Evolutionary conservation across 306 rosid genomes (phyloP).

Genomic region (Cucurbita maxima): DNA sequence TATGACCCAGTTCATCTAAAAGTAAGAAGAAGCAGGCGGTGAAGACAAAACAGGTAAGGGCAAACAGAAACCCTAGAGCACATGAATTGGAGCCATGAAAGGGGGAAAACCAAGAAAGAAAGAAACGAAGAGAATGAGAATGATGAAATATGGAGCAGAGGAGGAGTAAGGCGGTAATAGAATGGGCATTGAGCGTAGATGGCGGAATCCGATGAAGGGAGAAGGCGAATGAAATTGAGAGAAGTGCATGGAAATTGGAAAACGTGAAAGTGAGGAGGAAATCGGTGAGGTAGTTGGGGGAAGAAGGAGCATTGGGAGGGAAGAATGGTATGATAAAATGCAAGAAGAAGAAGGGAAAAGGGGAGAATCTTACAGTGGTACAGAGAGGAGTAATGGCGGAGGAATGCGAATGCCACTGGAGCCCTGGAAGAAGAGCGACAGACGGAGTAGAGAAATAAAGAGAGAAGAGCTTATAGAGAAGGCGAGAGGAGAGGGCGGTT

Average conservation of each 20-base stretch:
- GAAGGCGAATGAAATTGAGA: neutral
- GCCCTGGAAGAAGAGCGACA: constrained; percentile 1
- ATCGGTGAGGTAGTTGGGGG: neutral
- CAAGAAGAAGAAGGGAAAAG: neutral
- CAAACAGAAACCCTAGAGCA: neutral
- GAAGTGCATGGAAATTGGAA: neutral
- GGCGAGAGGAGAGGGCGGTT: constrained; percentile 2
- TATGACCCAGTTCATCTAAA: neutral
- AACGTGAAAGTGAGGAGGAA: neutral
- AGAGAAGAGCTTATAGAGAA: neutral
- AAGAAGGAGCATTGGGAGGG: neutral
- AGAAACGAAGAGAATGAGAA: neutral
- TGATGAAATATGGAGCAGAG: neutral
- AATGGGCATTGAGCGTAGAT: neutral
- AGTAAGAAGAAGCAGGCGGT: neutral
- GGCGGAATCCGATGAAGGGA: neutral
- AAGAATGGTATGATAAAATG: neutral
- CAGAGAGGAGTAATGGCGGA: neutral
- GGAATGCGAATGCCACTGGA: neutral
- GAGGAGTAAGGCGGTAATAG: too few species aligned
- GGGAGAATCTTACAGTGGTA: neutral
- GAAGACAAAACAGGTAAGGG: neutral
- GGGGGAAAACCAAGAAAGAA: neutral
- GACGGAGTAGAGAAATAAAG: neutral
- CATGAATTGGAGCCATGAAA: neutral